phyloP scores from a whole-genome alignment of 371 early-diverging fungal genomes.

The Umbelopsis sp. region DNA sequence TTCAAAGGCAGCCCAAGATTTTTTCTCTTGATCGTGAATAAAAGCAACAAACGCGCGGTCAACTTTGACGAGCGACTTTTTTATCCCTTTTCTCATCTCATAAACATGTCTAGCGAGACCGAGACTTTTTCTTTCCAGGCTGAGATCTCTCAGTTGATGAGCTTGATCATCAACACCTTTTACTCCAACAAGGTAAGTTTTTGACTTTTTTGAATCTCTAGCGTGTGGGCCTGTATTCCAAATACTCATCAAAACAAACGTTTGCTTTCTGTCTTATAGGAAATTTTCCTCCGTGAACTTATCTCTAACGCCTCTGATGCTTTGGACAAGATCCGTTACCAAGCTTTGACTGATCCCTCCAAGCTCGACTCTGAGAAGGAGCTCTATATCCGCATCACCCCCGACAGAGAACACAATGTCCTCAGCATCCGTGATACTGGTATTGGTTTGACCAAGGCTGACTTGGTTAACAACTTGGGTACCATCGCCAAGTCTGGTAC shows the following conservation, averaged over 20 bases:
- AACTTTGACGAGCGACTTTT: constrained; percentile 7
- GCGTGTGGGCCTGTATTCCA: neutral
- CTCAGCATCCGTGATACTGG: constrained; percentile 84
- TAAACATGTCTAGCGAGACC: constrained; percentile 45
- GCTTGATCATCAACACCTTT: constrained; percentile 76
- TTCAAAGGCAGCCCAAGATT: constrained; percentile 10
- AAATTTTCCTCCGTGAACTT: constrained; percentile 87
- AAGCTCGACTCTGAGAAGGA: constrained; percentile 57
- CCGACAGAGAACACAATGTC: constrained; percentile 61
- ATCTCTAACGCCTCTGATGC: constrained; percentile 91
- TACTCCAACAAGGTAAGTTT: constrained; percentile 53
- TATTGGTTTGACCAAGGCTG: constrained; percentile 89
- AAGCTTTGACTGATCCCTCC: constrained; percentile 60
- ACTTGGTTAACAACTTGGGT: constrained; percentile 83
- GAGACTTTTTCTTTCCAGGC: constrained; percentile 91
- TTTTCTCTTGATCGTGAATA: constrained; percentile 3
- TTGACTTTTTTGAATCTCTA: neutral
- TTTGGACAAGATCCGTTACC: constrained; percentile 80
- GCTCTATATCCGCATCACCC: constrained; percentile 66
- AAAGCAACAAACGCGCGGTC: constrained; percentile 17
- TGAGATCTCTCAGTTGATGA: constrained; percentile 94
- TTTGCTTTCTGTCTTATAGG: constrained; percentile 33
- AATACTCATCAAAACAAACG: neutral
- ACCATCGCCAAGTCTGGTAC: constrained; percentile 85
- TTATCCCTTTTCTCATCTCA: constrained; percentile 27